These are phyloP conservation scores for Calvatia gigantea DNA, from an alignment of 768 basidiomycete genomes.

Conservation along the genomic window DNA sequence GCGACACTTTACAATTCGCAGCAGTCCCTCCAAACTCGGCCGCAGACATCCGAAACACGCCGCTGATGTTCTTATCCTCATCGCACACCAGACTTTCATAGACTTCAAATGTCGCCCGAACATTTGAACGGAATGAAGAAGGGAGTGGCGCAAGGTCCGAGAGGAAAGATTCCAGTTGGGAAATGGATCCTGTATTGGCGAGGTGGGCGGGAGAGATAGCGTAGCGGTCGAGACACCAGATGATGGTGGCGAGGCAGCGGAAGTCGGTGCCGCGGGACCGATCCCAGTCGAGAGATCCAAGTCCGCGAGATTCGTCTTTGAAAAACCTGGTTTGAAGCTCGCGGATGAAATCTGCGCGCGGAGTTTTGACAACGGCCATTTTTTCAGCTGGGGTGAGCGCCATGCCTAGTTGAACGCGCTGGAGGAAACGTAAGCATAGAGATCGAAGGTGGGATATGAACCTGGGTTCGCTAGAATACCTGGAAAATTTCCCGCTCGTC, in stretches of 20 bases:
- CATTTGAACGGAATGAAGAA: conserved; percentile 24
- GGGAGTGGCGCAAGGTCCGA: conserved; percentile 27
- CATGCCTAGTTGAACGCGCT: conserved; percentile 80
- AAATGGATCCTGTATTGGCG: conserved; percentile 26
- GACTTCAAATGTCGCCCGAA: conserved; percentile 42
- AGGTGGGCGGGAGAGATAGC: conserved; percentile 6
- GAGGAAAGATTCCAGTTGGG: conserved; percentile 52
- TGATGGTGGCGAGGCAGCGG: conserved; percentile 51
- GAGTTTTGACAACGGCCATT: conserved; percentile 60
- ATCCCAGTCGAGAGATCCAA: conserved; percentile 47
- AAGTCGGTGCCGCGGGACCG: conserved; percentile 51
- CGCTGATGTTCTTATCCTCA: conserved; percentile 13
- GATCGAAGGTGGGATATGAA: background rate
- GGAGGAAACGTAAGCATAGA: background rate
- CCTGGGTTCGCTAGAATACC: conserved; percentile 28
- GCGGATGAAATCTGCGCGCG: conserved; percentile 59
- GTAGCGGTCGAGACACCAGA: conserved; percentile 48
- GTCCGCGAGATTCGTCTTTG: conserved; percentile 27
- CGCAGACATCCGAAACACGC: background rate
- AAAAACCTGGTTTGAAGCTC: conserved; percentile 46
- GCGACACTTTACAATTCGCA: conserved; percentile 52
- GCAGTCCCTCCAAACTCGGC: conserved; percentile 23
- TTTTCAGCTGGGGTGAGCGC: conserved; percentile 75
- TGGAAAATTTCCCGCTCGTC: conserved; percentile 73
- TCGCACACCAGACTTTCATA: conserved; percentile 44